Percentiles rank a stretch among this genome's conserved stretches.
Evolutionary conservation across 1,284 basidiomycete genomes (phyloP).

Genomic region (Tetrapyrgos nigripes): DNA sequence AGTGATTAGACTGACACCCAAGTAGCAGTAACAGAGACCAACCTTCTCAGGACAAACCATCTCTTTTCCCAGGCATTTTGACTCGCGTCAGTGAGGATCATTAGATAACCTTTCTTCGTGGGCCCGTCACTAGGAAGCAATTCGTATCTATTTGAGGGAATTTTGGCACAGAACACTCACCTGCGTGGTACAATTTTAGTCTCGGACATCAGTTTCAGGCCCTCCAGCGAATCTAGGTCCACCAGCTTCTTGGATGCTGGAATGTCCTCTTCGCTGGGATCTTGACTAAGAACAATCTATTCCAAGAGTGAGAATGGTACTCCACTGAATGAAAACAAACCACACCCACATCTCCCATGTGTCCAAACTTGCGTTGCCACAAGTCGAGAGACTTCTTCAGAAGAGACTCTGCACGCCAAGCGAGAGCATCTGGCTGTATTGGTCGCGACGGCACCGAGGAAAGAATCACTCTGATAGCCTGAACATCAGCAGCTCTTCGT

Average conservation of each 20-base stretch:
- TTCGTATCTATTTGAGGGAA: constrained; percentile 5
- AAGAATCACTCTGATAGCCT: constrained; percentile 84
- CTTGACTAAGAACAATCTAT: constrained; percentile 81
- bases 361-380: constrained; percentile 86
- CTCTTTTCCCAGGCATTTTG: constrained; percentile 83
- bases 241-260: constrained; percentile 47
- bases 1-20: constrained; percentile 18
- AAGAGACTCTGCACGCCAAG: constrained; percentile 69
- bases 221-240: constrained; percentile 50
- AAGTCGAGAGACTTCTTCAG: constrained; percentile 71
- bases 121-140: constrained; percentile 67
- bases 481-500: constrained; percentile 84
- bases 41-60: constrained; percentile 92
- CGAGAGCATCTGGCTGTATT: constrained; percentile 56
- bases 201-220: constrained; percentile 72
- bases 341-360: constrained; percentile 69
- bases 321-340: constrained; percentile 2
- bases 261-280: constrained; percentile 62
- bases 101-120: constrained; percentile 85
- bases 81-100: constrained; percentile 81
- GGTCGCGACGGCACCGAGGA: constrained; percentile 57
- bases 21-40: constrained; percentile 22
- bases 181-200: constrained; percentile 75
- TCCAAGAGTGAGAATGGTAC: constrained; percentile 15
- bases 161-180: constrained; percentile 45